These are phyloP conservation scores for Mucor saturninus DNA, from an alignment of 371 early-diverging fungal genomes.

Conservation along the genomic window DNA sequence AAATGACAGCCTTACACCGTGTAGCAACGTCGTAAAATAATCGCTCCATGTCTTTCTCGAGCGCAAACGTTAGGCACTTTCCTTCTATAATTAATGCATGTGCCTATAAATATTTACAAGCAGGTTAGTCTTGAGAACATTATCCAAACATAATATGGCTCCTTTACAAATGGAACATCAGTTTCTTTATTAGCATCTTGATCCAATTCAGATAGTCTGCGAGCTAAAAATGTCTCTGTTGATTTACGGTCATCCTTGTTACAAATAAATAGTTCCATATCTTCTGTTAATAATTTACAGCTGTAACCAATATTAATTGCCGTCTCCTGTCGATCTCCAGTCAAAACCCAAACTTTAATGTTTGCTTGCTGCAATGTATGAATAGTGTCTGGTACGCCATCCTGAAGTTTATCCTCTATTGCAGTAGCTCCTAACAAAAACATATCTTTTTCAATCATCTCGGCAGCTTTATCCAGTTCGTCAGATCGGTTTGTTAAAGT, in stretches of 20 bases:
- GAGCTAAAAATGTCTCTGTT: constrained; percentile 70
- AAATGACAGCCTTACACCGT: constrained; percentile 83
- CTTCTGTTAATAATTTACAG: constrained; percentile 85
- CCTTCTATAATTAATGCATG: constrained; percentile 76
- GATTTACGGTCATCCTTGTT: constrained; percentile 73
- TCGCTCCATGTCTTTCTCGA: constrained; percentile 68
- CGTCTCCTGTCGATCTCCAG: constrained; percentile 94
- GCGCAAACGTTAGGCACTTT: constrained; percentile 65
- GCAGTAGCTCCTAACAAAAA: constrained; percentile 95
- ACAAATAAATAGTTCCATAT: constrained; percentile 80
- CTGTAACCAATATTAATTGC: constrained; percentile 92
- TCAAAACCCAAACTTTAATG: constrained; percentile 96
- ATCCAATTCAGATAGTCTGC: constrained; percentile 52
- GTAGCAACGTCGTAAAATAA: constrained; percentile 76
- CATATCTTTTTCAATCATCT: constrained; percentile 91
- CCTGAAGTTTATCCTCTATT: constrained; percentile 99
- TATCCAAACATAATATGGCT: neutral
- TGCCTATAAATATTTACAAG: constrained; percentile 30
- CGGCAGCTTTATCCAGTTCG: constrained; percentile 89
- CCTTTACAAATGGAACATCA: constrained; percentile 7
- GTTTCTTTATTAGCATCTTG: neutral
- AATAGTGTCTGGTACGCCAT: constrained; percentile 97
- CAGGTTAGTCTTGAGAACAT: neutral
- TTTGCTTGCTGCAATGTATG: constrained; percentile 92
- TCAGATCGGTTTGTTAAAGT: constrained; percentile 88